Base-by-base conservation (phyloP, 75 land plant genomes). In the Selaginella tamariscina region DNA sequence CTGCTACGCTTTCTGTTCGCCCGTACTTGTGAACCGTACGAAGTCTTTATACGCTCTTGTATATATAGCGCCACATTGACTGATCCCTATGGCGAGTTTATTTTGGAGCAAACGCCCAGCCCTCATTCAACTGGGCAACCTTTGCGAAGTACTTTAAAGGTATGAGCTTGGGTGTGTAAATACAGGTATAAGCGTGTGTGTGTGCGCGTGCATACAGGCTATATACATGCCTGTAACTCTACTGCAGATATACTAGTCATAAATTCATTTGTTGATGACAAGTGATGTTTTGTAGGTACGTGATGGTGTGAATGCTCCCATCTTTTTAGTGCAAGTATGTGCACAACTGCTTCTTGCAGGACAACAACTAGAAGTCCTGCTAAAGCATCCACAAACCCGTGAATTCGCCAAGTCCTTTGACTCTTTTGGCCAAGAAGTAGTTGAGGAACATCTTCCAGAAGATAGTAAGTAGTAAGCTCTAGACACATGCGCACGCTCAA, bases 1-100 rank as follows among this genome's bases (percentile, higher is more conserved):
- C 74, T 95, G 27, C 76, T 95, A 33, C 79, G 85, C 64, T 90
- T 78, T 79, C 82, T 95, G 39, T 95, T 95, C 78, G 77, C 79
- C 65, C 79, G 77, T n/a, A 80, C 99, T 60, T 85, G 72, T 70
- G 84, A 84, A 68, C 99, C 99, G 23, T 95, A 90, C 57, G 71
- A 70, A 67, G 74, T 72, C 2, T 90, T 90, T 71, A 82, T 95
- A 55, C 86, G 82, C 30, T 81, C 83, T 68, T 95, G 99, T 91
- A 83, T 95, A 65, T 95, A 80, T 62, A 69, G 74, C 71, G 99
- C 92, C 26, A 65, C 67, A 27, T 74, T 95, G 15, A 73, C 67
- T 75, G 99, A 95, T 70, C 99, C 99, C 32, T 84, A 80, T 69
- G 55, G 66, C 22, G 99, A 95, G 78, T 95, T 90, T 68, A 57